Evolutionary conservation across 2,329 filamentous ascomycete species (phyloP).

Genomic region (Macrophomina phaseolina): DNA sequence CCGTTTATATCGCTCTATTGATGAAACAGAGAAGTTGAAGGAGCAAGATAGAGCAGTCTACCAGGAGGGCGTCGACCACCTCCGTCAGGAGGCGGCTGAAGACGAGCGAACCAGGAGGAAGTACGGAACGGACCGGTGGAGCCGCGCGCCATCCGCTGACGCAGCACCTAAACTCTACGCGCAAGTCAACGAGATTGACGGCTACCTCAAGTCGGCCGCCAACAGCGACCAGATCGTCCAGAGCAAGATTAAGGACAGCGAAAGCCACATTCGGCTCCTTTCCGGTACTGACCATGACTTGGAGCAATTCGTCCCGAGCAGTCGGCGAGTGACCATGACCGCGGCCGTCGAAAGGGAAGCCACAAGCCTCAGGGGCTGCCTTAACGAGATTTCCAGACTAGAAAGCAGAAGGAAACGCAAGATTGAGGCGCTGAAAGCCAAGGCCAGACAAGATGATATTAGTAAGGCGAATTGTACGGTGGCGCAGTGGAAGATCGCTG

Average conservation of each 20-base stretch:
- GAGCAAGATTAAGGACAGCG: constrained; percentile 77
- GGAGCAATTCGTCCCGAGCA: constrained; percentile 88
- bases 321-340: constrained; percentile 77
- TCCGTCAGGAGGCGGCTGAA: constrained; percentile 82
- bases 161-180: constrained; percentile 77
- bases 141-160: constrained; percentile 68
- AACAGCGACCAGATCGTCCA: constrained; percentile 73
- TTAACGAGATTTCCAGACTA: constrained; percentile 84
- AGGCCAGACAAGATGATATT: constrained; percentile 86
- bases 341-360: constrained; percentile 81
- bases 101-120: constrained; percentile 76
- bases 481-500: constrained; percentile 7
- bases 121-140: constrained; percentile 89
- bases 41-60: constrained; percentile 78
- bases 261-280: constrained; percentile 75
- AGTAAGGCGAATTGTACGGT: constrained; percentile 52
- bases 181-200: constrained; percentile 78
- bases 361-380: constrained; percentile 73
- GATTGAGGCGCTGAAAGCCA: constrained; percentile 78
- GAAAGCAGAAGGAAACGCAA: constrained; percentile 82
- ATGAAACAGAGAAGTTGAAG: constrained; percentile 90
- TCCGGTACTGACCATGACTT: constrained; percentile 80
- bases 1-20: constrained; percentile 77
- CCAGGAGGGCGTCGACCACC: constrained; percentile 78
- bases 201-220: constrained; percentile 78